phyloP scores from a whole-genome alignment of 176 grass and related monocot genomes.

The Zizania latifolia region DNA sequence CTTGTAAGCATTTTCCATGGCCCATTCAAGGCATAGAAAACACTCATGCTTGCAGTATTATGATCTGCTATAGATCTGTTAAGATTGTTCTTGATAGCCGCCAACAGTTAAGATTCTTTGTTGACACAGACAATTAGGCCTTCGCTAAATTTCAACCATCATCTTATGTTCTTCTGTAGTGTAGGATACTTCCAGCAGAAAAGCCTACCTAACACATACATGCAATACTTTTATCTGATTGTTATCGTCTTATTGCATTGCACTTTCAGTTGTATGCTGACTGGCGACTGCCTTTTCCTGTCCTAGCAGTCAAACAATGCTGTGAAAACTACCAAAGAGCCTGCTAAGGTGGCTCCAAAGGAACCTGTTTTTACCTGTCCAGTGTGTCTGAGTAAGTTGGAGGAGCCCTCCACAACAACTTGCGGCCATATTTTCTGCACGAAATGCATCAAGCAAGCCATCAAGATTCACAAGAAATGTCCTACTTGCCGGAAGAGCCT shows the following conservation, averaged over 20 bases:
- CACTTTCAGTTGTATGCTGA: neutral
- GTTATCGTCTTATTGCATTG: neutral
- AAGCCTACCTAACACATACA: neutral
- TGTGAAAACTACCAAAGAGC: slow-evolving; percentile 25
- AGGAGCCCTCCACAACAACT: slow-evolving; percentile 65
- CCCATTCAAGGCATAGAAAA: neutral
- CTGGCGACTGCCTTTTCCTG: neutral
- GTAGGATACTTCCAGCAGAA: slow-evolving; percentile 6
- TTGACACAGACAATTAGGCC: neutral
- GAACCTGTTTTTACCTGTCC: slow-evolving; percentile 72
- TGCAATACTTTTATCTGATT: neutral
- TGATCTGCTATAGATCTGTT: neutral
- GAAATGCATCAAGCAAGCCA: slow-evolving; percentile 67
- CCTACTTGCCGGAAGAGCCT: slow-evolving; percentile 70
- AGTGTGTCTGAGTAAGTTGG: slow-evolving; percentile 74
- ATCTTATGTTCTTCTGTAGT: slow-evolving; percentile 1
- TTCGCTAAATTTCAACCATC: neutral
- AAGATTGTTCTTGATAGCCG: neutral
- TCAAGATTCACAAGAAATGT: slow-evolving; percentile 83
- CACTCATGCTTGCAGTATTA: neutral
- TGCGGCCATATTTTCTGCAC: slow-evolving; percentile 88
- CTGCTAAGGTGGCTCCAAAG: slow-evolving; percentile 36
- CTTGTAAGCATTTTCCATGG: neutral
- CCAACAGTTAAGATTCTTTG: neutral
- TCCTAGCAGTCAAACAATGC: slow-evolving; percentile 22